Base-by-base conservation (phyloP, 192 early-diverging fungal species). In the Coemansia asiatica region DNA sequence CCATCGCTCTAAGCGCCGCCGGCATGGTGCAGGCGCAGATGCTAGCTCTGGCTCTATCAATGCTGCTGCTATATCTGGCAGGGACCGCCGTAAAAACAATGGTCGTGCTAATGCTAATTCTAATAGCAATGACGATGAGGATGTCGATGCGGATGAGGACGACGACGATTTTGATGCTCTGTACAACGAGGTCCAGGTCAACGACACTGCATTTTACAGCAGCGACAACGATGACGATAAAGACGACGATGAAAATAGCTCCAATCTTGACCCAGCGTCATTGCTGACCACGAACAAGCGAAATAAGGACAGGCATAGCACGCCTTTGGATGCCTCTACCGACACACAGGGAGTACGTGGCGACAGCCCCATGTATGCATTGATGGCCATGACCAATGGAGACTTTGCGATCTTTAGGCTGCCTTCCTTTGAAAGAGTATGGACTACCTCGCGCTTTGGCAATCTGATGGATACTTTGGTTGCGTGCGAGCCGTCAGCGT, bases 181-280 rank as follows among this genome's bases (percentile, higher is more conserved):
- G 27, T 82, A 82, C 49, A 68, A 75, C 7, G 76, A 83, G 26
- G 84, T 86, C 35, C 35, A 36, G 35, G 35, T 36, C 35, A 10
- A 10, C 35, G 35, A 36, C 35, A 10, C 4, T 36, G 35, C 35
- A 36, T 36, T 36, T 36, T 36, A 36, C 35, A 36, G 35, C 35
- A 84, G 76, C 19, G 73, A 84, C 5, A n/a, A n/a, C n/a, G n/a
- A n/a, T n/a, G 76, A 75, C 29, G 61, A 46, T 1, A n/a, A 6
- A 1, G 64, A 23, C 5, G 36, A n/a, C 50, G 27, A 19, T 16
- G 49, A 63, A n/a, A n/a, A n/a, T n/a, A n/a, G n/a, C n/a, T n/a
- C n/a, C 28, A 22, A 21, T 1, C 38, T 53, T 22, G 57, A 49
- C 9, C 16, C 55, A 23, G 36, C 7, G 16, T 36, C 35, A 10